A percentile compares a stretch with the other conserved stretches of the same genome.
Conservation (phyloP, 306 rosid species). For the Clitoria ternatea region DNA sequence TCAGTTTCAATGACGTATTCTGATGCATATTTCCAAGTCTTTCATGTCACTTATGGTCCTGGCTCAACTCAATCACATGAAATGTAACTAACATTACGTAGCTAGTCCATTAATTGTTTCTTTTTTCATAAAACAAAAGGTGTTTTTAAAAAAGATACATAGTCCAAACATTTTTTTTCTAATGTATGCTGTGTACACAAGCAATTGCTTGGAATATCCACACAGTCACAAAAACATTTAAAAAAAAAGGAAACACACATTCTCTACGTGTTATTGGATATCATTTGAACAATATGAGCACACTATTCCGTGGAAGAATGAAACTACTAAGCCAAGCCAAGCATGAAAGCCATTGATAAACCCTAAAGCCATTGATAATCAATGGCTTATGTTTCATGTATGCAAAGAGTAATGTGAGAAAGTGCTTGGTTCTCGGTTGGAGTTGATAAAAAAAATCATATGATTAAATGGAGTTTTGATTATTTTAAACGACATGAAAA, state of each 20-base stretch:
- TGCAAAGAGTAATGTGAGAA: not conserved
- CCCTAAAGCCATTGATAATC: too few species aligned
- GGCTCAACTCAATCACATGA: slow-evolving; percentile 9
- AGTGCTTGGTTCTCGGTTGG: too few species aligned
- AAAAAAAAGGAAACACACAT: not conserved
- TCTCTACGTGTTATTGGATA: not conserved
- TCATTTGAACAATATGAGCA: not conserved
- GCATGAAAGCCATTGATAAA: not conserved
- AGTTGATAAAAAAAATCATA: too few species aligned
- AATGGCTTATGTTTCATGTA: not conserved
- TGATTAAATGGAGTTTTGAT: too few species aligned
- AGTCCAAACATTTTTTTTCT: slow-evolving; percentile 1
- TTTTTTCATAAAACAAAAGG: slow-evolving; percentile 17
- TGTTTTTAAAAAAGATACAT: not conserved
- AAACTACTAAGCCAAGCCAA: not conserved
- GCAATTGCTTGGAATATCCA: slow-evolving; percentile 16
- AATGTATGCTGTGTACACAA: not conserved
- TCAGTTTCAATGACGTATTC: not conserved
- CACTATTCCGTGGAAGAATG: not conserved
- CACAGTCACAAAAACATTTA: not conserved
- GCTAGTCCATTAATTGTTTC: slow-evolving; percentile 10
- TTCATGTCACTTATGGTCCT: not conserved
- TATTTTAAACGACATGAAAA: too few species aligned
- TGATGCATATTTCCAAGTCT: not conserved
- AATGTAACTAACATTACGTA: slow-evolving; percentile 24